A percentile compares a stretch with the other conserved stretches of the same genome.
Evolutionary conservation across 2,329 filamentous ascomycete species (phyloP).

Genomic region (Ceratocystis lukuohia): DNA sequence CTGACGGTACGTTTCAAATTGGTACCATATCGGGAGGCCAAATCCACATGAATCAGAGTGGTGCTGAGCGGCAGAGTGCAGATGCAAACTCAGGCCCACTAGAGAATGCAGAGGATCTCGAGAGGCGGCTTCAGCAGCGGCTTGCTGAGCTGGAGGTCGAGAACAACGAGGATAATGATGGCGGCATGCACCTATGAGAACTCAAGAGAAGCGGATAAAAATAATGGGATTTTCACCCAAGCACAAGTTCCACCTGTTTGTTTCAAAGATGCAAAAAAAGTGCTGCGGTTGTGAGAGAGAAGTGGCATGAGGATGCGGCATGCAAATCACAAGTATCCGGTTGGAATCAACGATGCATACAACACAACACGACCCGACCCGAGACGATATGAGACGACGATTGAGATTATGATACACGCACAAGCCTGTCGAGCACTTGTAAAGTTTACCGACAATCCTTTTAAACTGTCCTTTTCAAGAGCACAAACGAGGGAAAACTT

Average conservation of each 20-base stretch:
- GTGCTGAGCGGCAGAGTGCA: neutral
- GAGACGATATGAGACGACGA: neutral
- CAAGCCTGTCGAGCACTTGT: neutral
- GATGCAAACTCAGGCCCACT: neutral
- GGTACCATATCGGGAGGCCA: slow-evolving; percentile 42
- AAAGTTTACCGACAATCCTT: neutral
- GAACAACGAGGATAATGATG: slow-evolving; percentile 29
- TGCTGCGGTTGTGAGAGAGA: neutral
- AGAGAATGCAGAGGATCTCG: slow-evolving; percentile 41
- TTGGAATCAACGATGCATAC: neutral
- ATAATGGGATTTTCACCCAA: too few relatives aligned
- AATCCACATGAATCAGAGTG: slow-evolving; percentile 32
- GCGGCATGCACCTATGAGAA: slow-evolving; percentile 47
- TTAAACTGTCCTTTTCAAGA: neutral
- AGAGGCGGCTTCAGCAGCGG: slow-evolving; percentile 41
- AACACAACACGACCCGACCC: neutral
- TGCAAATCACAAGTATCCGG: neutral
- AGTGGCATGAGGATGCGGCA: neutral
- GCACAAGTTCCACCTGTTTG: neutral
- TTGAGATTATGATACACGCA: neutral
- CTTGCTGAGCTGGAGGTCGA: slow-evolving; percentile 35
- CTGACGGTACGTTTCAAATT: slow-evolving; percentile 50
- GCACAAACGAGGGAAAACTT: neutral
- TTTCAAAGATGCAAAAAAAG: neutral
- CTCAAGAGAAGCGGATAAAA: neutral